Percentiles rank a stretch among this genome's conserved stretches.
Evolutionary conservation across 164 flowering plant species (phyloP).

Genomic region (Tetrastigma voinierianum): DNA sequence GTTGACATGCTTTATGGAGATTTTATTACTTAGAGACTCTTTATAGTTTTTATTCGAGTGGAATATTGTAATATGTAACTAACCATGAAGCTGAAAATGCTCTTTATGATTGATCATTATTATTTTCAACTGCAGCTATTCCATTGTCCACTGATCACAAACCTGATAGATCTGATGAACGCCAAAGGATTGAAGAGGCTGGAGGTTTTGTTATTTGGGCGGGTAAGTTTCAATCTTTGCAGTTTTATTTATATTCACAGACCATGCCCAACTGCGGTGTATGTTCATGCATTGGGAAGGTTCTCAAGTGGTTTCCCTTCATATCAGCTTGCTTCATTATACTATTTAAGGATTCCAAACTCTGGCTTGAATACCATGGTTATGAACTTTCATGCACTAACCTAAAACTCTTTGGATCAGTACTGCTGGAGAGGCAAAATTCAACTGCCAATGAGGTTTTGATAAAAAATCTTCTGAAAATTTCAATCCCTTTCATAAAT

Average conservation of each 20-base stretch:
- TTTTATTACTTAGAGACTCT: too few species aligned
- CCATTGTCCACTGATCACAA: conserved; percentile 81
- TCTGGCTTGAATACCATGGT: not conserved
- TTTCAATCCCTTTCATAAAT: too few species aligned
- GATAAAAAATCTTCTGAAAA: too few species aligned
- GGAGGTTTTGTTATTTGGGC: conserved; percentile 86
- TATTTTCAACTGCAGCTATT: conserved; percentile 44
- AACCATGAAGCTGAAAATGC: too few species aligned
- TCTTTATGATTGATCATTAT: not conserved
- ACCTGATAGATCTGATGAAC: conserved; percentile 85
- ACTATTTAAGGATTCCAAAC: not conserved
- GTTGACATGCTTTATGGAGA: too few species aligned
- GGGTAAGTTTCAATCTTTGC: conserved; percentile 35
- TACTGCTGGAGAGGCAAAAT: too few species aligned
- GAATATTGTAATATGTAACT: too few species aligned
- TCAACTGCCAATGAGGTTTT: too few species aligned
- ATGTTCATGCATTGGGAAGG: not conserved
- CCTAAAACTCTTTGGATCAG: too few species aligned
- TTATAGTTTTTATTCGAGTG: too few species aligned
- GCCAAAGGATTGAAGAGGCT: conserved; percentile 76
- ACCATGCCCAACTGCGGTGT: not conserved
- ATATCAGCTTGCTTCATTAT: not conserved
- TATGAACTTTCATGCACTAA: too few species aligned
- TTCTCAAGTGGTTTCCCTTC: not conserved
- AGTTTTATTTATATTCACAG: not conserved